phyloP scores from a whole-genome alignment of 495 filamentous ascomycete genomes.

The Aspergillus taichungensis region DNA sequence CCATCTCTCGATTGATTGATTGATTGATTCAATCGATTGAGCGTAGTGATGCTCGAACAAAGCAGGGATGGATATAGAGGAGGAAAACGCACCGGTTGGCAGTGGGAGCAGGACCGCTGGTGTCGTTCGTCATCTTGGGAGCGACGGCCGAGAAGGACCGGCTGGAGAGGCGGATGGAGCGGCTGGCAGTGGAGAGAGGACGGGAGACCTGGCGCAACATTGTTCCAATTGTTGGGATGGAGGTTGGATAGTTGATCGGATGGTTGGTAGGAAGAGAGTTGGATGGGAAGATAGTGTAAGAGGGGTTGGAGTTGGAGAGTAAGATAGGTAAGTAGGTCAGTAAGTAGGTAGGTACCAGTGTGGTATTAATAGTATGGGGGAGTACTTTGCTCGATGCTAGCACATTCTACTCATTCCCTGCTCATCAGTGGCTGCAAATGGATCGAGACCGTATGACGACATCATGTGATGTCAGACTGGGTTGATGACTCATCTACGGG shows the following conservation, averaged over 20 bases:
- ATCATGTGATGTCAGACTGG: background rate
- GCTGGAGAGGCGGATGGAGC: slow-evolving; percentile 27
- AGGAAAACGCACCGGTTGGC: slow-evolving; percentile 13
- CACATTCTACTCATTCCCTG: too few relatives aligned
- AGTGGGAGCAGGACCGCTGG: slow-evolving; percentile 48
- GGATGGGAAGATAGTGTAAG: too few relatives aligned
- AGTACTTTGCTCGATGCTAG: too few relatives aligned
- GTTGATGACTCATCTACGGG: background rate
- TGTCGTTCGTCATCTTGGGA: slow-evolving; percentile 60
- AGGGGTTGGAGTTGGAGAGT: too few relatives aligned
- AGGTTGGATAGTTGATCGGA: slow-evolving; percentile 6
- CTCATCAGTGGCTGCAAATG: background rate
- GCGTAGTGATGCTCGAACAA: too few relatives aligned
- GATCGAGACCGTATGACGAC: background rate
- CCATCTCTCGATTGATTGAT: too few relatives aligned
- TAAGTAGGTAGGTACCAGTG: too few relatives aligned
- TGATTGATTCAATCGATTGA: too few relatives aligned
- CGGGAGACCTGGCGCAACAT: slow-evolving; percentile 65
- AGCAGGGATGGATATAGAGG: background rate
- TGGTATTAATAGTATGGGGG: too few relatives aligned
- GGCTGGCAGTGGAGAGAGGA: slow-evolving; percentile 44
- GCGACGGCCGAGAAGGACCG: slow-evolving; percentile 56
- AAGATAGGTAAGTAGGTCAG: too few relatives aligned
- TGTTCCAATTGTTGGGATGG: slow-evolving; percentile 11
- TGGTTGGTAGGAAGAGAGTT: too few relatives aligned